Base-by-base conservation (phyloP, 306 rosid genomes). In the Trichosanthes cucumerina region DNA sequence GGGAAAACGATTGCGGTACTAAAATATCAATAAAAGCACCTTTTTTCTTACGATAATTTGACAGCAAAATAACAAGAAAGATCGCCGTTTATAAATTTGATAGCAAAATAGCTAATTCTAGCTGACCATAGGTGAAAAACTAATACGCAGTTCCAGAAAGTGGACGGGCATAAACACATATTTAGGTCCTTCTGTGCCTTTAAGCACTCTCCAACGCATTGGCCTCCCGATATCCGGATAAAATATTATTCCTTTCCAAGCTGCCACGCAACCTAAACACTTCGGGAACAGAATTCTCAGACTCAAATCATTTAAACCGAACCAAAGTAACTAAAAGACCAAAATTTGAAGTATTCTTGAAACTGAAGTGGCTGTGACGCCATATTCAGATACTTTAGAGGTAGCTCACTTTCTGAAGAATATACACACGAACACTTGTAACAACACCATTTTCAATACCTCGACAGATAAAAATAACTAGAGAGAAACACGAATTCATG, bases 331-430 rank as follows among this genome's bases (percentile, higher is more conserved):
- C 50, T 44, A 39, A 21, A 9, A 44, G 5, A 7, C 21, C 13
- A 43, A 70, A 43, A 39, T 19, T 41, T 39, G 1, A 39, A 41
- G n/a, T 4, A 44, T 71, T 71, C 57, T 23, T 14, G 2, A 47
- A 49, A 28, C 24, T 26, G 43, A 73, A 73, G 77, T 72, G 56
- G 38, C 43, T 41, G 34, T 14, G 21, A 49, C 77, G 38, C 43
- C 77, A 31, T 34, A 73, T 49, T 5, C 77, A 73, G 60, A 73
- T 73, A 73, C 54, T 47, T 72, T 36, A 70, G 2, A 70, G 12
- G 59, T 15, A 72, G 15, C 43, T 72, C 59, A 47, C 39, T 73
- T 19, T 72, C 77, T 16, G 43, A 73, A 14, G 38, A 24, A 44
- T 7, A 46, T 6, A 26, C 77, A 73, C 56, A 49, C 43, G 2